Evolutionary conservation across 2,329 filamentous ascomycete species (phyloP), one percentile per base, ranked within the genome.

Genomic region (Calonectria naviculata): DNA sequence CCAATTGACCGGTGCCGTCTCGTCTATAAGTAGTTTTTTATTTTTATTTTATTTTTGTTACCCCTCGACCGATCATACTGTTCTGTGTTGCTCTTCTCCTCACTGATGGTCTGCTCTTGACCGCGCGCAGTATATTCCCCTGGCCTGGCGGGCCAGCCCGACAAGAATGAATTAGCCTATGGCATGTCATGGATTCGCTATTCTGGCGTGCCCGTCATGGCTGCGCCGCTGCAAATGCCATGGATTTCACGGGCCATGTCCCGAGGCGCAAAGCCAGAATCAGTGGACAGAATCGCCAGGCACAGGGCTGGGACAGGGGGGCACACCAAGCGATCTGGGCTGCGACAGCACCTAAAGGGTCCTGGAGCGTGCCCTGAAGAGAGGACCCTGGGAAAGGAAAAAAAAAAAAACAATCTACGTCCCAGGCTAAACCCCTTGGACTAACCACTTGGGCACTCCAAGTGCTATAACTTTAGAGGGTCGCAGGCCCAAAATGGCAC

Each of bases 171-270:
- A 66, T 62, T 62, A 63, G 62, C 52, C 52, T 61, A 61, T 70
- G 29, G 62, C 29, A 70, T 54, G 54, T 56, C 44, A 47, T 65
- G 34, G 60, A 65, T 69, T 69, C 67, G 67, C 61, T 54, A 54
- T 54, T 69, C 60, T 47, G 41, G 21, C 46, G 41, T 65, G 42
- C 42, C 42, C 41, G 34, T 21, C 15, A 38, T 56, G 58, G 21
- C 58, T 62, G 60, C 46, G 66, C 66, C 47, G 60, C 66, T 60
- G 12, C 49, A 65, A 42, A 36, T 36, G 34, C 31, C 52, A 65
- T 70, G 67, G 67, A 52, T 69, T 60, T 34, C 67, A 69, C 67
- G 61, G 66, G 66, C 66, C 66, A 64, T 36, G 58, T 46, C 56
- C 31, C 42, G 44, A 62, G 56, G 44, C 28, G 24, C 10, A 62